Evolutionary conservation across 2,329 filamentous ascomycete genomes (phyloP).

Genomic region (Fusarium lateritium): DNA sequence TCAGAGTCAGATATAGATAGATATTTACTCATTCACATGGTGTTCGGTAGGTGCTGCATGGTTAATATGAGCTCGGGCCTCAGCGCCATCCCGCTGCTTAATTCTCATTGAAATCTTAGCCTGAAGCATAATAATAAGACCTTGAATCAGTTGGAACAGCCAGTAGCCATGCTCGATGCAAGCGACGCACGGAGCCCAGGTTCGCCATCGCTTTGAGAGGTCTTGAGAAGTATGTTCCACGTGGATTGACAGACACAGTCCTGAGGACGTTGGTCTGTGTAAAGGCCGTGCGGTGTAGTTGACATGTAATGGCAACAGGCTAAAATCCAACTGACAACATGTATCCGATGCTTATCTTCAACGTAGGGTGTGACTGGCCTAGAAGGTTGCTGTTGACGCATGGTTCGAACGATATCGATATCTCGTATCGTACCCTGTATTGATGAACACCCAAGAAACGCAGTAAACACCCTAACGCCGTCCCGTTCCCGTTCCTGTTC

Average conservation of each 20-base stretch:
- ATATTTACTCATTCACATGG: neutral
- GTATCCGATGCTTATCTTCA: too few relatives aligned
- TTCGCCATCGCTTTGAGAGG: slow-evolving; percentile 20
- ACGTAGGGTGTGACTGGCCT: too few relatives aligned
- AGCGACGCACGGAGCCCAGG: slow-evolving; percentile 25
- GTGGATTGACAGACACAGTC: slow-evolving; percentile 25
- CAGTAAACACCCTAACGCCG: too few relatives aligned
- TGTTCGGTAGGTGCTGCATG: neutral
- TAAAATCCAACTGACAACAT: too few relatives aligned
- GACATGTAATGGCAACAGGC: neutral
- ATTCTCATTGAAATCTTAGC: slow-evolving; percentile 2
- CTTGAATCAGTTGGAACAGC: neutral
- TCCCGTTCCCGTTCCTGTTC: too few relatives aligned
- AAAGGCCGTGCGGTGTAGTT: slow-evolving; percentile 35
- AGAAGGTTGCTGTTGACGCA: neutral
- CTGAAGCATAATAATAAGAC: neutral
- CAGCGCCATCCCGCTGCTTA: neutral
- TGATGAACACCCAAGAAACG: neutral
- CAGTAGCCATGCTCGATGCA: neutral
- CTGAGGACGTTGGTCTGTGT: slow-evolving; percentile 32
- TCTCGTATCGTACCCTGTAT: neutral
- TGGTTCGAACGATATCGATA: too few relatives aligned
- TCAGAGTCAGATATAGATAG: neutral
- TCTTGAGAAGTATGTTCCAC: slow-evolving; percentile 29
- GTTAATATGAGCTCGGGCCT: slow-evolving; percentile 3